Conservation (phyloP, 2,329 filamentous ascomycete genomes). For the Alternaria rosae region DNA sequence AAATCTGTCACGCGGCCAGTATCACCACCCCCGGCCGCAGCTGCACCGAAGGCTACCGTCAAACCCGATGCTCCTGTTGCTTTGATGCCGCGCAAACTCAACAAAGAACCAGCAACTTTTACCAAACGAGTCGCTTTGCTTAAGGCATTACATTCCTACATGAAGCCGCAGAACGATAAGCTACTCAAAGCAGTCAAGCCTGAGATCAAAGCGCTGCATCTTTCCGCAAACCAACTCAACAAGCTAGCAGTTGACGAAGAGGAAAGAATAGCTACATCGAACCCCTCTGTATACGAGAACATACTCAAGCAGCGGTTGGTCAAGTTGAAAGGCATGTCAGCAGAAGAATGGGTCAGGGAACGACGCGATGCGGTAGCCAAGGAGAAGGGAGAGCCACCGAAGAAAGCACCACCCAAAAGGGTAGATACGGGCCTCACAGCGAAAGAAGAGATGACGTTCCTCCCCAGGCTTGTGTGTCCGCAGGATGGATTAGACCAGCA, state of each 20-base stretch:
- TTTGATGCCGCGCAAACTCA: constrained; percentile 73
- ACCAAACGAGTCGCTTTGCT: constrained; percentile 53
- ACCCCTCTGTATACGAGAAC: constrained; percentile 77
- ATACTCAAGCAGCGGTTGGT: constrained; percentile 83
- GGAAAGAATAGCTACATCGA: constrained; percentile 73
- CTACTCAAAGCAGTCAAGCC: constrained; percentile 61
- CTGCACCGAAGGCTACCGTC: constrained; percentile 17
- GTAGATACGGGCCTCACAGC: constrained; percentile 74
- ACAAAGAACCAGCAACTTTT: constrained; percentile 54
- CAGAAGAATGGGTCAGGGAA: constrained; percentile 74
- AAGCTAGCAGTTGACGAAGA: constrained; percentile 78
- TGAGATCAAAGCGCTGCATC: constrained; percentile 62
- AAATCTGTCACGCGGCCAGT: constrained; percentile 38
- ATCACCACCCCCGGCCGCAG: constrained; percentile 39
- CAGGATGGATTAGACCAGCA: constrained; percentile 68
- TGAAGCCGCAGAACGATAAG: constrained; percentile 71
- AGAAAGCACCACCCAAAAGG: constrained; percentile 56
- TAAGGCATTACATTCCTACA: constrained; percentile 70
- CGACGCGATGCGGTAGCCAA: constrained; percentile 48
- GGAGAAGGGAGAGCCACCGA: constrained; percentile 38
- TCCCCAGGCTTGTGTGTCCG: constrained; percentile 65
- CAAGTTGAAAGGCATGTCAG: constrained; percentile 75
- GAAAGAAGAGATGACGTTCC: constrained; percentile 65
- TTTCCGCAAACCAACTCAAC: constrained; percentile 73
- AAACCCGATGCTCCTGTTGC: constrained; percentile 54